Evolutionary conservation across 116 monocot species (phyloP), one percentile per base, ranked within the genome.

Genomic region (Zostera marina): DNA sequence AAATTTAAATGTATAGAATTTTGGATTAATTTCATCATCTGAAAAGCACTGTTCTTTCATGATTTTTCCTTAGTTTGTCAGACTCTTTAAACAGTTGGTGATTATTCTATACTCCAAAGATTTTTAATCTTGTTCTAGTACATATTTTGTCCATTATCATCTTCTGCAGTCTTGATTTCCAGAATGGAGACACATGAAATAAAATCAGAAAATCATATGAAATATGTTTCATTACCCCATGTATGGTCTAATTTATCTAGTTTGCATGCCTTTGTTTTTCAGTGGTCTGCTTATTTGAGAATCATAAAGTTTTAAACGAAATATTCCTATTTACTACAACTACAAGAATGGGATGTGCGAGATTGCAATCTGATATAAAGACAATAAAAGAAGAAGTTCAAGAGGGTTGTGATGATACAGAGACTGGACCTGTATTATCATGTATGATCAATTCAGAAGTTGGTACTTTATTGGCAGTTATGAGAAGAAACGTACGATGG

Each of bases 401-500:
- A 9, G 49, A 8, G 0, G 49, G 20, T 8, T 51, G 49, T 51
- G 49, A 51, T 17, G 20, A 51, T 20, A 2, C 9, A 13, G 16
- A 21, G 2, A 51, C 17, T 19, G 49, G 20, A 21, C 20, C 49
- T 11, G 53, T 53, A 0, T 52, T 69, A 9, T 61, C 75, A 41
- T 76, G 70, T 17, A 61, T 70, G 64, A 66, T 76, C 39, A 70
- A 66, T 57, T 45, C 75, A 11, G 70, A 76, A 66, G 62, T 76
- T 20, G 52, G 64, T 41, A 59, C 68, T 38, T 64, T 72, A 10
- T 63, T 68, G 43, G 77, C 76, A 20, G 72, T 76, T 53, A 76
- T 76, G 75, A 65, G 75, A 51, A 61, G 75, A 45, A 74, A 74
- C 47, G 77, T 77, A 44, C 70, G 81, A 5, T 81, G 76, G 69